These are phyloP conservation scores for Thelonectria blattea DNA, from an alignment of 2,329 filamentous ascomycete genomes.

Conservation along the genomic window DNA sequence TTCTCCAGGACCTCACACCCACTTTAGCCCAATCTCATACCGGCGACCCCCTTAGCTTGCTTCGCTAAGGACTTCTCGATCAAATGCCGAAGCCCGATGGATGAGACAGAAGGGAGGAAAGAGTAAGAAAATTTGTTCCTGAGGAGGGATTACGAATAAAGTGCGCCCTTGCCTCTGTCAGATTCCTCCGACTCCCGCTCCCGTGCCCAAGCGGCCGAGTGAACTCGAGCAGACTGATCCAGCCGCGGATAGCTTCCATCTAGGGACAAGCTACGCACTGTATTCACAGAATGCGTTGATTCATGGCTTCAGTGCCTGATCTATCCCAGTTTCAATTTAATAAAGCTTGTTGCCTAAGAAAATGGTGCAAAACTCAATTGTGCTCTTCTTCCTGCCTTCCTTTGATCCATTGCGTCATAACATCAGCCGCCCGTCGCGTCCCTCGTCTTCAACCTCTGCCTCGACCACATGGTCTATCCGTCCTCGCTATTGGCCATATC, in stretches of 20 bases:
- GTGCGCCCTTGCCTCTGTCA: not conserved
- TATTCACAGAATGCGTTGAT: too few species aligned
- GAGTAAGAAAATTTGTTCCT: not conserved
- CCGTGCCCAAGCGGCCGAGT: conserved; percentile 13
- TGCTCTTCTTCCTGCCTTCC: conserved; percentile 7
- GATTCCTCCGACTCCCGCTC: conserved; percentile 8
- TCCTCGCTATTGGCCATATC: conserved; percentile 28
- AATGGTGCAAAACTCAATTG: not conserved
- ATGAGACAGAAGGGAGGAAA: not conserved
- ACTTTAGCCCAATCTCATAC: not conserved
- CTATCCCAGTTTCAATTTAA: not conserved
- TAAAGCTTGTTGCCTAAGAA: not conserved
- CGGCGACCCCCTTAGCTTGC: not conserved
- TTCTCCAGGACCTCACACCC: not conserved
- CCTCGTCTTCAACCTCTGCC: conserved; percentile 28
- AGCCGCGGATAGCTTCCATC: not conserved
- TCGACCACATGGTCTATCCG: conserved; percentile 34
- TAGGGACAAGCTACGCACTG: too few species aligned
- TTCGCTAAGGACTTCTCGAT: not conserved
- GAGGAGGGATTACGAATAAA: not conserved
- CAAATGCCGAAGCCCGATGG: not conserved
- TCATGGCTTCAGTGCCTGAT: too few species aligned
- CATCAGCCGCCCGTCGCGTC: not conserved
- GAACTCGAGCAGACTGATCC: not conserved
- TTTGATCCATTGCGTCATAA: not conserved